A percentile compares a stretch with the other conserved stretches of the same genome.
Evolutionary conservation across 2,329 filamentous ascomycete species (phyloP).

Genomic region (Colletotrichum lentis): DNA sequence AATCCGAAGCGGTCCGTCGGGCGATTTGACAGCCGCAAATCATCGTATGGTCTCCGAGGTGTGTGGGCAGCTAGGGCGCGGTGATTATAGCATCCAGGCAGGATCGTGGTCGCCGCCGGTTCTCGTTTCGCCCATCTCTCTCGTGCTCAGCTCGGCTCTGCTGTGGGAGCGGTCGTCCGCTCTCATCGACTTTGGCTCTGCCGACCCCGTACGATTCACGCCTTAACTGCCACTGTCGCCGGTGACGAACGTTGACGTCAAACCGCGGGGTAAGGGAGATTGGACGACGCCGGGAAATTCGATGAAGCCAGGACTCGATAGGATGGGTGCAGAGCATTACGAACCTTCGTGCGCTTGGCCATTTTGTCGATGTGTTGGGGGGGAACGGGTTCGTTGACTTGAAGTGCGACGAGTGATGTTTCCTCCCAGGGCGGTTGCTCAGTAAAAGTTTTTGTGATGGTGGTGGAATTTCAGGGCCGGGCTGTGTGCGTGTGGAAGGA

Average conservation of each 20-base stretch:
- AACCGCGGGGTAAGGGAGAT: conserved; percentile 20
- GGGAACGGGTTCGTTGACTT: conserved; percentile 40
- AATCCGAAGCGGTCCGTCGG: not conserved
- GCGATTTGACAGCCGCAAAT: not conserved
- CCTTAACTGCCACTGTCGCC: conserved; percentile 23
- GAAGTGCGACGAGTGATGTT: conserved; percentile 39
- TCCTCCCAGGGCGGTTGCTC: conserved; percentile 44
- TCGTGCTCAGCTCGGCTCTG: conserved; percentile 22
- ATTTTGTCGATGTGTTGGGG: conserved; percentile 68
- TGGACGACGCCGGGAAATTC: conserved; percentile 17
- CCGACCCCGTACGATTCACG: not conserved
- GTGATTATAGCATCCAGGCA: too few relatives aligned
- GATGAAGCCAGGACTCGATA: conserved; percentile 27
- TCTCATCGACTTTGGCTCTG: not conserved
- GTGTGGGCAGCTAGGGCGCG: too few relatives aligned
- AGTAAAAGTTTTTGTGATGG: conserved; percentile 47
- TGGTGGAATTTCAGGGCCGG: conserved; percentile 46
- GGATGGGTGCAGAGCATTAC: conserved; percentile 27
- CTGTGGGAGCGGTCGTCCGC: not conserved
- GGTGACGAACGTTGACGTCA: not conserved
- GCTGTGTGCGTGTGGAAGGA: conserved; percentile 36
- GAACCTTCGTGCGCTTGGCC: conserved; percentile 83
- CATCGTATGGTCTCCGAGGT: not conserved
- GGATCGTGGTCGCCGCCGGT: not conserved
- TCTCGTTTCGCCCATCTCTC: conserved; percentile 25